phyloP scores from a whole-genome alignment of 192 early-diverging fungal species.

The Linnemannia exigua region DNA sequence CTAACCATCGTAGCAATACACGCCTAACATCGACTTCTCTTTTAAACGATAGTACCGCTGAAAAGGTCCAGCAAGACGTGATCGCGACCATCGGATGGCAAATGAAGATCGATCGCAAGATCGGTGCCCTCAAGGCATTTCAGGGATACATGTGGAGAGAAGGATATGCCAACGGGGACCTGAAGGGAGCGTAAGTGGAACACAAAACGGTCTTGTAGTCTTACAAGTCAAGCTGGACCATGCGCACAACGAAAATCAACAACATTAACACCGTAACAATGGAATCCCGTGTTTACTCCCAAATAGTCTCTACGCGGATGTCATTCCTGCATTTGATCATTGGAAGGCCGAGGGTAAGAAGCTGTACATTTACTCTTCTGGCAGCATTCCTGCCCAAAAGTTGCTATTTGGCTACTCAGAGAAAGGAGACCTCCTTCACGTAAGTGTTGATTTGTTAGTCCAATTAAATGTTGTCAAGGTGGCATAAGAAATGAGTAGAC shows the following conservation, averaged over 20 bases:
- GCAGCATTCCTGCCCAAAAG: conserved; percentile 94
- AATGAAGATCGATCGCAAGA: conserved; percentile 91
- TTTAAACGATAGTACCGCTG: conserved; percentile 42
- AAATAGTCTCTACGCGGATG: conserved; percentile 88
- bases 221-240: background rate
- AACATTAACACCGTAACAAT: background rate
- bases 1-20: background rate
- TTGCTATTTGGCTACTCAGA: conserved; percentile 88
- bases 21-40: background rate
- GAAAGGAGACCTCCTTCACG: conserved; percentile 80
- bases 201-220: background rate
- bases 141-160: conserved; percentile 98
- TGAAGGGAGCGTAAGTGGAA: conserved; percentile 84
- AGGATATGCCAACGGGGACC: conserved; percentile 82
- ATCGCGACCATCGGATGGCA: conserved; percentile 84
- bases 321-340: conserved; percentile 77
- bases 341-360: conserved; percentile 75
- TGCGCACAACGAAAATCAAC: background rate
- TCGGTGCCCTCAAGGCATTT: conserved; percentile 89
- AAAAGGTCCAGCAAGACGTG: conserved; percentile 67
- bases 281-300: background rate
- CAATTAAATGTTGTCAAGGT: background rate
- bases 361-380: conserved; percentile 97
- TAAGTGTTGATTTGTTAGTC: conserved; percentile 31
- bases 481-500: background rate